A percentile compares a stretch with the other conserved stretches of the same genome.
Evolutionary conservation across 2,329 filamentous ascomycete species (phyloP).

Genomic region (Dactylella cylindrospora): DNA sequence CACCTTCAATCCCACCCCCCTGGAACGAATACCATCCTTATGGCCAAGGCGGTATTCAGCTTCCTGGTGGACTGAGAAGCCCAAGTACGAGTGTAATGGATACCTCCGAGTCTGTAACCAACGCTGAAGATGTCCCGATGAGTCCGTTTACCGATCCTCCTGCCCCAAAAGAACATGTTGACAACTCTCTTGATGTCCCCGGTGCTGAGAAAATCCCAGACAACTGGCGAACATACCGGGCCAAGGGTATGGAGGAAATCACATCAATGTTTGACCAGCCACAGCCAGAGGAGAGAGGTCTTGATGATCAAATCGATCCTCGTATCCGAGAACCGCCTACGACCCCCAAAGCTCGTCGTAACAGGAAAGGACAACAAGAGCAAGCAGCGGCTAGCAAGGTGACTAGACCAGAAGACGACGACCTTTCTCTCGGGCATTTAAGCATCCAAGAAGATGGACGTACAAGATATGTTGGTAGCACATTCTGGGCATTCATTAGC

Average conservation of each 20-base stretch:
- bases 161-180: slow-evolving; percentile 21
- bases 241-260: slow-evolving; percentile 37
- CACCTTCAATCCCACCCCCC: slow-evolving; percentile 12
- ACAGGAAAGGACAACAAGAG: slow-evolving; percentile 26
- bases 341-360: slow-evolving; percentile 26
- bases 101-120: slow-evolving; percentile 34
- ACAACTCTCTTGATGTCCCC: slow-evolving; percentile 29
- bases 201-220: slow-evolving; percentile 19
- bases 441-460: slow-evolving; percentile 48
- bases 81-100: slow-evolving; percentile 41
- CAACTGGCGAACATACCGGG: slow-evolving; percentile 28
- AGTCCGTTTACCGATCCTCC: slow-evolving; percentile 36
- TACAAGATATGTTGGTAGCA: slow-evolving; percentile 48
- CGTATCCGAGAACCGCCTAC: slow-evolving; percentile 23
- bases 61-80: slow-evolving; percentile 34
- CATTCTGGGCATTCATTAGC: slow-evolving; percentile 48
- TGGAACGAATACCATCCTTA: slow-evolving; percentile 32
- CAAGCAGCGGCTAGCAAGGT: slow-evolving; percentile 5
- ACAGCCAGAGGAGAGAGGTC: slow-evolving; percentile 8
- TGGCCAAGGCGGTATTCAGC: slow-evolving; percentile 16
- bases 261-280: slow-evolving; percentile 27
- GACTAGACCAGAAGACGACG: slow-evolving; percentile 27
- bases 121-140: slow-evolving; percentile 39
- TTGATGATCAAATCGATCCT: slow-evolving; percentile 39
- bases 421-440: slow-evolving; percentile 47